Evolutionary conservation across 2,329 filamentous ascomycete genomes (phyloP), one percentile per base, ranked within the genome.

Genomic region (Colletotrichum higginsianum): DNA sequence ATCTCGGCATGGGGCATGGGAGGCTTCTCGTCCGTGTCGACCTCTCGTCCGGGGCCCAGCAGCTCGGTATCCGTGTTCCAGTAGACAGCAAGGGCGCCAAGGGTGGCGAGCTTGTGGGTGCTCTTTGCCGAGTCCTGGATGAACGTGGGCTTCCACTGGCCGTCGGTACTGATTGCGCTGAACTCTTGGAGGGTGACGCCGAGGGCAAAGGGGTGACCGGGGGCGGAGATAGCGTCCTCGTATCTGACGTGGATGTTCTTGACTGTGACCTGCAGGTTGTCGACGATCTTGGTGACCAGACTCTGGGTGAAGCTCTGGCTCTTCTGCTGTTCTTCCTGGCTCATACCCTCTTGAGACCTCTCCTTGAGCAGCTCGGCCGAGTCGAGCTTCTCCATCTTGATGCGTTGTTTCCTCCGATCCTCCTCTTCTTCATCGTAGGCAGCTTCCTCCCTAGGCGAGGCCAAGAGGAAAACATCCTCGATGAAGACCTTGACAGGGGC

Each of bases 161-260:
- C 92, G 80, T 99, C 94, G 6, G 96, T 99, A 81, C 95, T 98
- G 79, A 98, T 91, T 16, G 97, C 97, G 80, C 96, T 98, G 84
- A 99, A 95, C 82, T 98, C 96, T 79, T 97, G 93, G 68, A 99
- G 89, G 0, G 95, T 99, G 72, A 99, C 80, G 60, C 97, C 96
- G 7, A 97, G 89, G 6, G 96, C 94, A 77, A 99, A 99, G 0
- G 97, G 96, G 80, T 99, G 96, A 0, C 95, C 95, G 0, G 96
- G 95, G 12, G 95, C 94, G 23, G 96, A 97, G 77, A 99, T 94
- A 16, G 96, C 95, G 83, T 99, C 96, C 83, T 99, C 96, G 82
- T 99, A 99, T 77, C 96, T 94, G 74, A 99, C 90, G 81, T 99
- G 96, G 72, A 99, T 98, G 80, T 98, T 99, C 86, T 98, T 98